Percentiles rank a stretch among this genome's conserved stretches.
Conservation (phyloP, 495 filamentous ascomycete species). For the Aspergillus panamensis region DNA sequence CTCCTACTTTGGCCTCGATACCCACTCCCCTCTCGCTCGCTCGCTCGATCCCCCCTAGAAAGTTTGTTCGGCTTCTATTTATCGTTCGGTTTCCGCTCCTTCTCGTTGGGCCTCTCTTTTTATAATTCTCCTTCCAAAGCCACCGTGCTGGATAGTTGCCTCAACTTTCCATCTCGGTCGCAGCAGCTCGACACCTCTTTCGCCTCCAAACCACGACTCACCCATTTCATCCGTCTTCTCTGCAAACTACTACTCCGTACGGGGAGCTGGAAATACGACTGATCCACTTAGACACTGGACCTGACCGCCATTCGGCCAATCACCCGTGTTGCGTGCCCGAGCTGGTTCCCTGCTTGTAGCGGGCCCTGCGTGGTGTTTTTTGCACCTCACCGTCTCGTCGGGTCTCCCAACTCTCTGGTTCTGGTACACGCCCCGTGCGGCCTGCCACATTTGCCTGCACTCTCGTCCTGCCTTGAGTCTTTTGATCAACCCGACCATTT, state of each 20-base stretch:
- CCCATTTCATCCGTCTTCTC: neutral
- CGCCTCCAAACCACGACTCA: neutral
- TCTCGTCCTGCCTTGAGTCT: neutral
- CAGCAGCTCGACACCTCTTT: neutral
- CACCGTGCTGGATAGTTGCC: neutral
- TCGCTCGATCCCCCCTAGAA: constrained; percentile 15
- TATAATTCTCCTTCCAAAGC: constrained; percentile 3
- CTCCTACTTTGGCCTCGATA: constrained; percentile 1
- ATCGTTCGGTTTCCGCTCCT: constrained; percentile 19
- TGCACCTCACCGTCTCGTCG: constrained; percentile 24
- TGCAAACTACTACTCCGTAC: neutral
- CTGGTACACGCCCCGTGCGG: constrained; percentile 25
- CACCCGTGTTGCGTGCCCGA: constrained; percentile 11
- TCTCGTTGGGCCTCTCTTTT: constrained; percentile 1
- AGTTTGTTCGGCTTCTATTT: constrained; percentile 25
- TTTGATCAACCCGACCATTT: neutral
- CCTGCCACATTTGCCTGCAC: constrained; percentile 11
- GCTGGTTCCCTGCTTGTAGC: constrained; percentile 17
- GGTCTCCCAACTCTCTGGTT: constrained; percentile 29
- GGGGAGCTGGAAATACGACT: neutral
- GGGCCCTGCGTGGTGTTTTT: constrained; percentile 15
- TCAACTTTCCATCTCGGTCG: neutral
- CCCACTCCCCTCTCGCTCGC: constrained; percentile 18
- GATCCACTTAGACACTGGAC: constrained; percentile 15
- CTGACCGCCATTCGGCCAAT: constrained; percentile 25